Base-by-base conservation (phyloP, 768 basidiomycete species). In the Amanita pallidorosea region DNA sequence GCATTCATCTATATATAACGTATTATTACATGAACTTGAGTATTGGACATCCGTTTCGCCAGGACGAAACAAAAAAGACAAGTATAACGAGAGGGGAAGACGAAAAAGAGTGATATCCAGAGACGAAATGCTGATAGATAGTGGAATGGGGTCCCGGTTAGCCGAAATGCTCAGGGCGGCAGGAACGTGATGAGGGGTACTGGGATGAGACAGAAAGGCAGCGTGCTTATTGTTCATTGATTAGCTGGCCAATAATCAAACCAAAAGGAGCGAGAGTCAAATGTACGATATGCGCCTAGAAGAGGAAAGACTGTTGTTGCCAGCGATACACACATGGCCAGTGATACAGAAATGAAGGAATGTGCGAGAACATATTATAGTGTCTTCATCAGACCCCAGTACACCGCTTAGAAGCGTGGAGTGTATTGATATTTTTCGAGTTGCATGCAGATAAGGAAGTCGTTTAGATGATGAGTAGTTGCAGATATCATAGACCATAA, bases 11-110 rank as follows among this genome's bases (percentile, higher is more conserved):
- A 70, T 64, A 51, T 45, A 51, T 67, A 33, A 33, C 33, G 33
- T 33, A 59, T 61, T 66, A 63, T 65, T 71, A 72, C 67, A 70
- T 63, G 62, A 54, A 62, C 61, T 63, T 63, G 58, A 64, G 48
- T 57, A 55, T 59, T 55, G 57, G 54, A 59, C 57, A 55, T 58
- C 27, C 56, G 63, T 60, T 64, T 66, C 63, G 59, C 59, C 8
- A 41, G 57, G 54, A 50, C 55, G 59, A 60, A 57, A 64, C 60
- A 65, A 61, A 66, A 61, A 65, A 65, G 64, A 65, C 63, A 59
- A 64, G 68, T 64, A 67, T 64, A 63, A 51, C 52, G 53, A 57
- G 50, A 53, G 44, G 46, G 55, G 49, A 53, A 48, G 13, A 33
- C 11, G 33, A 45, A 38, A 55, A 42, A 53, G 35, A 38, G 40